Evolutionary conservation across 208 protist genomes (phyloP), one percentile per base, ranked within the genome.

Genomic region (Crithidia thermophila): DNA sequence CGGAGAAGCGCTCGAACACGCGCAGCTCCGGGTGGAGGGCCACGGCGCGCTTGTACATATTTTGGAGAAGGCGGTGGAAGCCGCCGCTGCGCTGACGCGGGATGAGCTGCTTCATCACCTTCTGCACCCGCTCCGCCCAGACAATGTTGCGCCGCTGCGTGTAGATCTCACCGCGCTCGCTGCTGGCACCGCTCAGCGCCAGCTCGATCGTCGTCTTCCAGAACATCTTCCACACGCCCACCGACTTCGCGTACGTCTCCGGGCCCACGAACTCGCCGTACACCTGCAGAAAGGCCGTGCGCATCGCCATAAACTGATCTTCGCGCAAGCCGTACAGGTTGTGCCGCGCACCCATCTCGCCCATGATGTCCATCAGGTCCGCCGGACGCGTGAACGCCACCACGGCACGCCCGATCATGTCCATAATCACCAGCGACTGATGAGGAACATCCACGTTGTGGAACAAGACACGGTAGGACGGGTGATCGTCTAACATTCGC

Each of bases 41-140:
- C 4, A 72, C 23, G 18, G 81, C 81, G 28, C 39, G 49, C 25
- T 47, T 37, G 68, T 76, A 76, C 70, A 79, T 79, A 28, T 47
- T 31, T 0, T 56, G 43, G 9, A 78, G 14, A 28, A 87, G 79
- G 18, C 40, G 64, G 46, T 82, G 67, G 21, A 61, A 61, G 27
- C 56, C 56, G 39, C 56, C 56, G 39, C 40, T 47, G 42, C 21
- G 23, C 46, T 71, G 77, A 13, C 37, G 74, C 56, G 30, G 47
- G 25, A 43, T 49, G 23, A 87, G 23, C 3, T 10, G 23, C 0
- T 18, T 1, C 11, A 62, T 50, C 28, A 61, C 11, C 2, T 27
- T 23, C 56, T 62, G 58, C 20, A 76, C 43, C n/a, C 67, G 53
- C 10, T 27, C 28, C 21, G 64, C 34, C 62, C 62, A 76, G 20